Evolutionary conservation across 2,329 filamentous ascomycete genomes (phyloP).

Genomic region (Ophiosphaerella narmari): DNA sequence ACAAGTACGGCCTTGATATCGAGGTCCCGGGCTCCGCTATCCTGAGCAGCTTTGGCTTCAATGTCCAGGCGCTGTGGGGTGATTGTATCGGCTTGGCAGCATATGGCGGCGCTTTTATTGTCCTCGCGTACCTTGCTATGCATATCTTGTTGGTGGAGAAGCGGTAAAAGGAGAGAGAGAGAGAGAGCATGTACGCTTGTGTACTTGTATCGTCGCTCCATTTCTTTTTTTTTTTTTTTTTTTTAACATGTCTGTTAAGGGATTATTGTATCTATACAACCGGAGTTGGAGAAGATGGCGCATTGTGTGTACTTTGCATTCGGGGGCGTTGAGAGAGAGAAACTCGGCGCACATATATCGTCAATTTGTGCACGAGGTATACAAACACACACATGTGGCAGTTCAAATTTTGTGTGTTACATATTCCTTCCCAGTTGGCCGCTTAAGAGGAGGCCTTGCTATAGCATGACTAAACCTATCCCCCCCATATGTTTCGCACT

Average conservation of each 20-base stretch:
- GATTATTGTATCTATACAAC: not conserved
- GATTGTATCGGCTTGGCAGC: conserved; percentile 82
- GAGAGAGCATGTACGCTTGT: not conserved
- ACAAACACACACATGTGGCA: not conserved
- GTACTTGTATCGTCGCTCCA: not conserved
- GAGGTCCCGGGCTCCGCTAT: conserved; percentile 94
- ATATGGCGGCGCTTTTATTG: conserved; percentile 80
- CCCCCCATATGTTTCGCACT: conserved; percentile 81
- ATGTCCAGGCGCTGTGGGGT: conserved; percentile 82
- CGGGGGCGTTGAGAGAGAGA: not conserved
- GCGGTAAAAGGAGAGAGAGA: conserved; percentile 55
- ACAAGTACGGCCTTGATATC: conserved; percentile 95
- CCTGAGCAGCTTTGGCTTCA: conserved; percentile 90
- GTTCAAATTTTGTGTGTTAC: no score
- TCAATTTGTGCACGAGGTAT: not conserved
- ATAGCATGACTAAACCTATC: conserved; percentile 86
- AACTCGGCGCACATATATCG: not conserved
- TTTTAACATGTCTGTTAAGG: no score
- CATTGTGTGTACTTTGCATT: not conserved
- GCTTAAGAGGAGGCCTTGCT: conserved; percentile 15
- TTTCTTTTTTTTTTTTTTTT: not conserved
- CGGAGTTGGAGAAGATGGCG: no score
- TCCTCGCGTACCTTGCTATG: conserved; percentile 90
- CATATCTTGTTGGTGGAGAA: conserved; percentile 91
- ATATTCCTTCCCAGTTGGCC: not conserved